Conservation (phyloP, 768 basidiomycete genomes). For the Rhodocollybia butyracea region DNA sequence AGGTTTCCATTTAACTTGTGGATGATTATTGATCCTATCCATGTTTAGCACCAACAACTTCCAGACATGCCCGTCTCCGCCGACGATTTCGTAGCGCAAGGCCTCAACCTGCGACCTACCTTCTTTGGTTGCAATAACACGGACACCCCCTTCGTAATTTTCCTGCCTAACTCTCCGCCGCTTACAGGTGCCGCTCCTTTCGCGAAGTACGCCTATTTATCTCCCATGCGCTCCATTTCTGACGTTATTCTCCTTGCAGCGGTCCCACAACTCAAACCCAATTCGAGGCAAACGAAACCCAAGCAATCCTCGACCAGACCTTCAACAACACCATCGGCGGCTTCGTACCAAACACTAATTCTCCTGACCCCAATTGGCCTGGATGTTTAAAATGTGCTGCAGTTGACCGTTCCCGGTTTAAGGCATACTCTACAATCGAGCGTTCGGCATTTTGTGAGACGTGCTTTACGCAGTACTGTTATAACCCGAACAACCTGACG, state of each 20-base stretch:
- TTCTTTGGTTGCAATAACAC: conserved; percentile 77
- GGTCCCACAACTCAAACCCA: conserved; percentile 48
- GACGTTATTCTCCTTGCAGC: conserved; percentile 33
- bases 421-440: conserved; percentile 30
- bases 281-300: conserved; percentile 53
- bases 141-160: conserved; percentile 55
- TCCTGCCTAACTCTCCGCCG: conserved; percentile 77
- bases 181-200: conserved; percentile 56
- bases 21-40: conserved; percentile 29
- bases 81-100: conserved; percentile 51
- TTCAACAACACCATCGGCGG: conserved; percentile 53
- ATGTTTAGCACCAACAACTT: conserved; percentile 49
- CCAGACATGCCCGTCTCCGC: conserved; percentile 58
- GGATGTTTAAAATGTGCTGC: conserved; percentile 68
- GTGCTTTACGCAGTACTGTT: conserved; percentile 57
- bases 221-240: not conserved
- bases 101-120: conserved; percentile 64
- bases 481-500: conserved; percentile 42
- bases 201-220: conserved; percentile 55
- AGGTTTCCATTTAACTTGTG: not conserved
- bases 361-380: conserved; percentile 58
- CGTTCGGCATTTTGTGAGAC: conserved; percentile 36
- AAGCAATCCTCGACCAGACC: conserved; percentile 59
- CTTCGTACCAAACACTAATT: conserved; percentile 55
- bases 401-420: conserved; percentile 49